Conservation (phyloP, 2,329 filamentous ascomycete species). For the Aureobasidium sp. region DNA sequence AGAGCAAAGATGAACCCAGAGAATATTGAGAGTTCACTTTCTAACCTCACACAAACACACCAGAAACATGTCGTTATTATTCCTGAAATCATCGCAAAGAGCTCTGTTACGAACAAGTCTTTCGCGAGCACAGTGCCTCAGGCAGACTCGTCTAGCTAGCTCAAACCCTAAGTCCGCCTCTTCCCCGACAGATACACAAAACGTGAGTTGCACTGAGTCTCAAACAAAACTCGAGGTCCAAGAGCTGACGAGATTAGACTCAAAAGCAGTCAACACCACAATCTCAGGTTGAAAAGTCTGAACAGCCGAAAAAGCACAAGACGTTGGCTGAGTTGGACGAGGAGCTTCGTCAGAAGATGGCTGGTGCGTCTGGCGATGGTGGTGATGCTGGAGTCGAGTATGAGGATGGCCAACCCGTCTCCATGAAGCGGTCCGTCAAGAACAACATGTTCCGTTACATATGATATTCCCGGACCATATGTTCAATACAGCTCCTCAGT, state of each 20-base stretch:
- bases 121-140: not conserved
- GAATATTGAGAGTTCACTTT: not conserved
- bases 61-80: not conserved
- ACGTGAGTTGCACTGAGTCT: not conserved
- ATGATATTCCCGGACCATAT: constrained; percentile 39
- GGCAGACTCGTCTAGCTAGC: constrained; percentile 8
- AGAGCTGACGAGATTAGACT: not conserved
- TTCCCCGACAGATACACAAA: not conserved
- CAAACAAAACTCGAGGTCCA: too few relatives aligned
- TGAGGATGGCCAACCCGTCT: constrained; percentile 75
- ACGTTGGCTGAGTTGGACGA: constrained; percentile 71
- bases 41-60: not conserved
- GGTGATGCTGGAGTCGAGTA: constrained; percentile 78
- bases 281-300: not conserved
- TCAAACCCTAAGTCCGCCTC: constrained; percentile 19
- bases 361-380: constrained; percentile 68
- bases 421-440: constrained; percentile 78
- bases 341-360: constrained; percentile 71
- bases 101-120: not conserved
- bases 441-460: constrained; percentile 84
- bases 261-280: not conserved
- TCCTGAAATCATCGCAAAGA: not conserved
- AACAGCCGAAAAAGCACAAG: constrained; percentile 44
- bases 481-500: not conserved
- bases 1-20: not conserved